Percentiles rank a stretch among this genome's conserved stretches.
phyloP scores from a whole-genome alignment of 352 stramenopile genomes.

The Phytopythium chamaehyphon region DNA sequence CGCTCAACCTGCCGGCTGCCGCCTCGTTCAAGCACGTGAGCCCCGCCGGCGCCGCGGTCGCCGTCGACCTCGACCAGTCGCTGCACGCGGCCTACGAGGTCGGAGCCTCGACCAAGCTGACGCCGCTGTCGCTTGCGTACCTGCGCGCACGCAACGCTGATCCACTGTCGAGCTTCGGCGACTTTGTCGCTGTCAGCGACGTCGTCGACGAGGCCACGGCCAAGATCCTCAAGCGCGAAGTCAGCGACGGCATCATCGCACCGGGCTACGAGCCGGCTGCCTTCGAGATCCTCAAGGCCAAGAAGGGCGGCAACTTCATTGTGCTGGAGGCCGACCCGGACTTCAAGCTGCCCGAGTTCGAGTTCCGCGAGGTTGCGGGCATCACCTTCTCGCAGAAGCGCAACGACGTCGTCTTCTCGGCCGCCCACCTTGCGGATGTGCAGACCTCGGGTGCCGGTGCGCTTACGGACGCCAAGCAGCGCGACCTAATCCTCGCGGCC shows the following conservation, averaged over 20 bases:
- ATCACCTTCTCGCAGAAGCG: conserved; percentile 98
- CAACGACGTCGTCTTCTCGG: conserved; percentile 96
- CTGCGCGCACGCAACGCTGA: conserved; percentile 98
- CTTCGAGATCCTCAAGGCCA: conserved; percentile 96
- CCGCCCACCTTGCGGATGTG: conserved; percentile 91
- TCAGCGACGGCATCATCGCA: conserved; percentile 99
- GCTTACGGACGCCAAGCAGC: conserved; percentile 90
- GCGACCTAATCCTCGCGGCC: conserved; percentile 97
- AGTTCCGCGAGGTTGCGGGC: conserved; percentile 98
- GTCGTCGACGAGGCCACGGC: conserved; percentile 98
- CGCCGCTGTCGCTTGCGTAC: conserved; percentile 96
- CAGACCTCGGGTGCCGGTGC: conserved; percentile 87
- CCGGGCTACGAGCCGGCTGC: conserved; percentile 97
- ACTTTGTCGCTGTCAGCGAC: conserved; percentile 98
- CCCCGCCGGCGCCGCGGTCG: conserved; percentile 95
- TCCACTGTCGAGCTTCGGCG: conserved; percentile 98
- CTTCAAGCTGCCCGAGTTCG: conserved; percentile 91
- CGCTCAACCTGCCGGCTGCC: conserved; percentile 92
- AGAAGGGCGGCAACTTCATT: conserved; percentile 99
- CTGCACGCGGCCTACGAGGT: conserved; percentile 96
- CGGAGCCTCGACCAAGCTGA: conserved; percentile 86
- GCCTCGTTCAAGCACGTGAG: conserved; percentile 99
- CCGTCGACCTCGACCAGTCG: conserved; percentile 92
- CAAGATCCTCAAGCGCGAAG: conserved; percentile 98
- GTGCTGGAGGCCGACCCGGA: conserved; percentile 93